These are phyloP conservation scores for Anthracocystis panici-leucophaei DNA, from an alignment of 1,284 basidiomycete genomes.

Conservation along the genomic window DNA sequence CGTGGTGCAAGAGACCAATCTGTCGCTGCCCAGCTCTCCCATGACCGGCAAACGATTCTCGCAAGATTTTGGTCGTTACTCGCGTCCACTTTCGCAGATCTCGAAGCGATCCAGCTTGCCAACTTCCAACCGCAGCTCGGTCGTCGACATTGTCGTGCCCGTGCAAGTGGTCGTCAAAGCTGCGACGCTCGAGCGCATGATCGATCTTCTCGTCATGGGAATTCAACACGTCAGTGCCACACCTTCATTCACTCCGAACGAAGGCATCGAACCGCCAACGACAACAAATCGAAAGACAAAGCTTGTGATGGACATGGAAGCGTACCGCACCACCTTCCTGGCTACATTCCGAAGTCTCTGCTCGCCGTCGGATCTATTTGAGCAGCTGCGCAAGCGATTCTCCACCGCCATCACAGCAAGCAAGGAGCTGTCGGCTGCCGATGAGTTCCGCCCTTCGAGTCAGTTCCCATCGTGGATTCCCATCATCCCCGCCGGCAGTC, in stretches of 20 bases:
- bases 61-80: slow-evolving; percentile 52
- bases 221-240: slow-evolving; percentile 57
- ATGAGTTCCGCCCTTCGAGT: slow-evolving; percentile 53
- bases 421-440: slow-evolving; percentile 57
- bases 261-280: slow-evolving; percentile 26
- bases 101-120: slow-evolving; percentile 64
- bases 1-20: slow-evolving; percentile 38
- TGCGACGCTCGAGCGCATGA: slow-evolving; percentile 60
- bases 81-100: slow-evolving; percentile 60
- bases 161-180: slow-evolving; percentile 58
- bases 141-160: slow-evolving; percentile 52
- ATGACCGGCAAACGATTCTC: slow-evolving; percentile 63
- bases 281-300: slow-evolving; percentile 36
- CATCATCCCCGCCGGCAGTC: slow-evolving; percentile 35
- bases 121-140: slow-evolving; percentile 62
- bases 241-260: slow-evolving; percentile 11
- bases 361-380: slow-evolving; percentile 58
- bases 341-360: slow-evolving; percentile 61
- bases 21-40: slow-evolving; percentile 52
- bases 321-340: slow-evolving; percentile 60
- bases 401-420: slow-evolving; percentile 59
- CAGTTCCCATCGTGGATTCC: slow-evolving; percentile 65
- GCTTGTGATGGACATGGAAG: slow-evolving; percentile 57
- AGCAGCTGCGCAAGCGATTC: slow-evolving; percentile 65
- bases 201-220: slow-evolving; percentile 67